Evolutionary conservation across 495 filamentous ascomycete genomes (phyloP).

Genomic region (Penicillium canariense): DNA sequence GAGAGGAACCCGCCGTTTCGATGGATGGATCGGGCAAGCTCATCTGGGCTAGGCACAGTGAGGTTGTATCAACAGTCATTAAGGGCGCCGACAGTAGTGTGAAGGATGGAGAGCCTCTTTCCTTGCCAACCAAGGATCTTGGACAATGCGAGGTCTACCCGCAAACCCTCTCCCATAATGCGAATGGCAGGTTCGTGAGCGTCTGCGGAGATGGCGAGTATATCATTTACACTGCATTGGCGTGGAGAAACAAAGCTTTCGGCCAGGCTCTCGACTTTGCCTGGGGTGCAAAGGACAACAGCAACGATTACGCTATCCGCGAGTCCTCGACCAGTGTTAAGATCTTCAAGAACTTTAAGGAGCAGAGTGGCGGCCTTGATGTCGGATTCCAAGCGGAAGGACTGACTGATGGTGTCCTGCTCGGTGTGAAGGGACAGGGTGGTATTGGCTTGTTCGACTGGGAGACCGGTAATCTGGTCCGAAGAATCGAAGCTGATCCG

Average conservation of each 20-base stretch:
- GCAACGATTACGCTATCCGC: conserved; percentile 96
- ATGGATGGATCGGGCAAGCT: conserved; percentile 96
- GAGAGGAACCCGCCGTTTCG: conserved; percentile 94
- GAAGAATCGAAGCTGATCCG: conserved; percentile 94
- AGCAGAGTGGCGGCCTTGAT: conserved; percentile 83
- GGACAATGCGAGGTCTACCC: conserved; percentile 96
- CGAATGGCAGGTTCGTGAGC: conserved; percentile 95
- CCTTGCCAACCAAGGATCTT: conserved; percentile 86
- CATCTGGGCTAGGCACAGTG: conserved; percentile 91
- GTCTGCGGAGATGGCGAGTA: conserved; percentile 98
- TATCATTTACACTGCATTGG: conserved; percentile 96
- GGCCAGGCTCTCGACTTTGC: conserved; percentile 93
- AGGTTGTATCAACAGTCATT: conserved; percentile 91
- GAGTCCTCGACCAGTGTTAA: conserved; percentile 92
- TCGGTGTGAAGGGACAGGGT: conserved; percentile 92
- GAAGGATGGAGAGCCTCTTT: conserved; percentile 86
- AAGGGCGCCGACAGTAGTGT: conserved; percentile 80
- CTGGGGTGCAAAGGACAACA: conserved; percentile 97
- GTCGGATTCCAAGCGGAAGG: conserved; percentile 96
- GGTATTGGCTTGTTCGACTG: conserved; percentile 97
- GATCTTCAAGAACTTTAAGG: conserved; percentile 96
- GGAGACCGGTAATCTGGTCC: conserved; percentile 82
- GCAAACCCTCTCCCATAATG: conserved; percentile 89
- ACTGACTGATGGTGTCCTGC: conserved; percentile 81
- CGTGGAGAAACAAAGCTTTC: conserved; percentile 97